Conservation (phyloP, 306 rosid genomes). For the Dryas alaskensis region DNA sequence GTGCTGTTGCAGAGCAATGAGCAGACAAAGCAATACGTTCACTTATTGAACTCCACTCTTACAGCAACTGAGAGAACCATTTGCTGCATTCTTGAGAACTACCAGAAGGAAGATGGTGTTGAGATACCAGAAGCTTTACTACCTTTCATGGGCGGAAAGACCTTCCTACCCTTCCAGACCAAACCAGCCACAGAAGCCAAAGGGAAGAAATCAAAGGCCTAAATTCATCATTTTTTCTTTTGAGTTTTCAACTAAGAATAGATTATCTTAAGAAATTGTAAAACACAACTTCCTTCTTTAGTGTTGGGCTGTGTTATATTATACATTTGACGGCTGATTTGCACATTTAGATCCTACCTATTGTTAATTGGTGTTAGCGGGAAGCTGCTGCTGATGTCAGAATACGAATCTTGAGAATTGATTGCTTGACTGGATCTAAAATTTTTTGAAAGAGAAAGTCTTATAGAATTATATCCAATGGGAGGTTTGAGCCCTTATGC, state of each 20-base stretch:
- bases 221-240: conserved; percentile 41
- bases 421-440: no score
- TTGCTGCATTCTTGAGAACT: conserved; percentile 91
- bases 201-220: conserved; percentile 99
- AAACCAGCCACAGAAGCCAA: conserved; percentile 60
- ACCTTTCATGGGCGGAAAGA: conserved; percentile 74
- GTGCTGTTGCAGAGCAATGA: conserved; percentile 64
- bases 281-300: conserved; percentile 1
- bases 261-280: conserved; percentile 13
- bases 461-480: no score
- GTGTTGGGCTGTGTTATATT: not conserved
- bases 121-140: conserved; percentile 72
- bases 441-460: no score
- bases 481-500: not conserved
- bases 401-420: no score
- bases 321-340: not conserved
- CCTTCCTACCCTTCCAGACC: conserved; percentile 76
- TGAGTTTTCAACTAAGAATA: conserved; percentile 27
- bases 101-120: conserved; percentile 89
- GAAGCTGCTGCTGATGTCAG: no score
- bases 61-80: conserved; percentile 96
- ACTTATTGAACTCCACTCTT: conserved; percentile 89
- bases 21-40: conserved; percentile 76
- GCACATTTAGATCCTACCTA: not conserved
- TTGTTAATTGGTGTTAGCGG: no score